Conservation (phyloP, 2,329 filamentous ascomycete species). For the Hypoxylon sp. region DNA sequence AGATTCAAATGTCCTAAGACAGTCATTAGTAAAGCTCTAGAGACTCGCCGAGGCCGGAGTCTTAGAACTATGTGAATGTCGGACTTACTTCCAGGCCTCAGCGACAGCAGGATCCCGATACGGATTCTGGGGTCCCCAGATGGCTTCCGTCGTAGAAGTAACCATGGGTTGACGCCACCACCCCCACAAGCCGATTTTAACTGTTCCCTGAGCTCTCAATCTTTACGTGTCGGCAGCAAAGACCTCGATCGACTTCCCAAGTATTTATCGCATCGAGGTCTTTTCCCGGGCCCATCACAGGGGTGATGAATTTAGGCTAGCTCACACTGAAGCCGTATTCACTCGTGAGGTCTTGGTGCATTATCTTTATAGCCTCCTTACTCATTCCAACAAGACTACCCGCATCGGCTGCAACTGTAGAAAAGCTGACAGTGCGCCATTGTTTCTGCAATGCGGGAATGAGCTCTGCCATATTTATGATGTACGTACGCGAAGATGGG, state of each 20-base stretch:
- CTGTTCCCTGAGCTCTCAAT: neutral
- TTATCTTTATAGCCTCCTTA: neutral
- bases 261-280: neutral
- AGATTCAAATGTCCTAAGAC: neutral
- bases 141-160: neutral
- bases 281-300: neutral
- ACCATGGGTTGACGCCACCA: neutral
- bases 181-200: neutral
- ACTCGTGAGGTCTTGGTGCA: neutral
- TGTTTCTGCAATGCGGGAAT: neutral
- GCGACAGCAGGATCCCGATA: neutral
- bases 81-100: neutral
- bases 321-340: neutral
- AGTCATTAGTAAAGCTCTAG: neutral
- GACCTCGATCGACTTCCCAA: neutral
- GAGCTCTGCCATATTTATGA: neutral
- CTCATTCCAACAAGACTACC: neutral
- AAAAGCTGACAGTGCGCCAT: neutral
- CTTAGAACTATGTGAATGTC: neutral
- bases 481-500: neutral
- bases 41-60: neutral
- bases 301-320: neutral
- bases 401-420: neutral
- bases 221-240: neutral
- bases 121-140: neutral